Base-by-base conservation (phyloP, 1,139 yeast species). In the Magnusiomyces ingens region DNA sequence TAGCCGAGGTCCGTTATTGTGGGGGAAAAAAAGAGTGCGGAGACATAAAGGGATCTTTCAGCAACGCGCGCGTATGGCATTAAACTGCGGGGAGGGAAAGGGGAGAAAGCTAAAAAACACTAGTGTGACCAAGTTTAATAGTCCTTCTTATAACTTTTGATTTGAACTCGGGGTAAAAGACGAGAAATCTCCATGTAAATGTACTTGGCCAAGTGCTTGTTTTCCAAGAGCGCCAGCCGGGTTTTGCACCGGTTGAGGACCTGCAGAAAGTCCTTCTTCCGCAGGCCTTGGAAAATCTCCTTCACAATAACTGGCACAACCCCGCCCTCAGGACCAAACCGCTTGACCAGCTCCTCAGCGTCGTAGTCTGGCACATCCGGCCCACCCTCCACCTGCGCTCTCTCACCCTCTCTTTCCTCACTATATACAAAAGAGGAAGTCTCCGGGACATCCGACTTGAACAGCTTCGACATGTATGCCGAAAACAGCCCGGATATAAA, bases 171-270 rank as follows among this genome's bases (percentile, higher is more conserved):
- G 17, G 40, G 40, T 13, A 36, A n/a, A 4, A 36, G n/a, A 3
- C 17, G n/a, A 13, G 40, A 36, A 36, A 36, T 36, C 40, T 36
- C 40, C 48, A 45, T 45, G 41, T 45, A 45, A 19, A 45, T 15
- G 17, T 45, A 45, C 17, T 45, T 45, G 15, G 48, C 48, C 22
- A 45, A 37, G 8, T 37, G 35, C 32, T 45, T 45, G 18, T 45
- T 37, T 18, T 45, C 48, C 29, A 45, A 3, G n/a, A 45, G 13
- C 13, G 35, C 19, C 2, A 45, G 48, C 5, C 48, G 22, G 11
- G 41, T 45, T 35, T 45, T 45, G 13, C 19, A n/a, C 15, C 35
- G 13, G 15, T 45, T 45, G 13, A 45, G 22, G 8, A 35, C 40
- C 10, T 18, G 26, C 3, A 37, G 26, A 21, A 45, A 15, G 11